Base-by-base conservation (phyloP, 78 protist genomes). In the Mastigamoeba balamuthi region DNA sequence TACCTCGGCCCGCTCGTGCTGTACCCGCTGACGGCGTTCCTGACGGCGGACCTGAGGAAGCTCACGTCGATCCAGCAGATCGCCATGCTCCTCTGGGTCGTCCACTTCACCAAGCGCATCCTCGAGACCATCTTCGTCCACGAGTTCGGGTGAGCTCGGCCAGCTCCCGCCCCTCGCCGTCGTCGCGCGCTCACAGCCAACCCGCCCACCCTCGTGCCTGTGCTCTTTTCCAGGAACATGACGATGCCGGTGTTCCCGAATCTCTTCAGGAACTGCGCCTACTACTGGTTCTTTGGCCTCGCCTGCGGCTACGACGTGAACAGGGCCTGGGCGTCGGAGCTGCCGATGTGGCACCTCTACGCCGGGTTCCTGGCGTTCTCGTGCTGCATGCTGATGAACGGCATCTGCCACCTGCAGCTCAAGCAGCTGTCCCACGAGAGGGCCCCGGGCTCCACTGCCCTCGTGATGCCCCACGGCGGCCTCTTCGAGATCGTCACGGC, bases 61-160 rank as follows among this genome's bases (percentile, higher is more conserved):
- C 58, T 48, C 17, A 48, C 58, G 17, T 25, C 17, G 17, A 48
- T 17, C 17, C 58, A 48, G 58, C 58, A 48, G 17, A 0, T 0
- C 30, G 88, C 80, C 6, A 17, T 68, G 9, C 2, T 69, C 68
- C 5, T 52, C 63, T 71, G 80, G 81, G 1, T 6, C 40, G 4
- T 40, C 36, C 90, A 86, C 76, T 86, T 43, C 40, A 66, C n/a
- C 44, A 82, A 83, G 72, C 64, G 90, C 37, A 3, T 33, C 3
- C 63, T 82, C 25, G 90, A 86, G 77, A 77, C 90, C 7, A 0
- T 77, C 30, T 82, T 82, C 10, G 85, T 86, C 41, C 90, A 86
- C 73, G 39, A 48, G 10, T 86, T 83, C 74, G 17, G 53, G 8
- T 38, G 48, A 39, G 66, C 58, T 6, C 58, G 33, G 58, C 33